These are phyloP conservation scores for Acidomyces sp. DNA, from an alignment of 495 filamentous ascomycete genomes.

Conservation along the genomic window DNA sequence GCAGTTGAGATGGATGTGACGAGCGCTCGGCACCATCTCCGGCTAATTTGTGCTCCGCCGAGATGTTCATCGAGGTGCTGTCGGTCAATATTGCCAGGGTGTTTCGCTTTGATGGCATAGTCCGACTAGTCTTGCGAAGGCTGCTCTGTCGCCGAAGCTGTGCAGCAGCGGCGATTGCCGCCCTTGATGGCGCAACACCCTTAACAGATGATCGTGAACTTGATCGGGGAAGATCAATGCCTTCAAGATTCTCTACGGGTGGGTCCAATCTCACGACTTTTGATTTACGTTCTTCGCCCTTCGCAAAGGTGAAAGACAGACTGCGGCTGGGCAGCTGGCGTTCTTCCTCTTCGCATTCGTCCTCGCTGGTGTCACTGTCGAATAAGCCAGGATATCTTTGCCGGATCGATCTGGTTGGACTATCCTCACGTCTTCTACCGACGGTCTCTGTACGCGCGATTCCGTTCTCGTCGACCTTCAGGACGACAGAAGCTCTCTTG, in stretches of 20 bases:
- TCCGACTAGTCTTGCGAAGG: conserved; percentile 4
- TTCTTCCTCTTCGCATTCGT: conserved; percentile 23
- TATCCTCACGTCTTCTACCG: conserved; percentile 13
- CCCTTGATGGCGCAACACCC: conserved; percentile 14
- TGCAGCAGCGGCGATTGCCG: conserved; percentile 15
- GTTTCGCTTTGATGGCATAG: not conserved
- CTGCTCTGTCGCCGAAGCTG: conserved; percentile 15
- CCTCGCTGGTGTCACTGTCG: conserved; percentile 24
- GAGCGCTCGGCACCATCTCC: not conserved
- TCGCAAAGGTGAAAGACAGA: conserved; percentile 25
- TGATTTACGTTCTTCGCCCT: conserved; percentile 16
- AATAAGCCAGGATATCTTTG: conserved; percentile 25
- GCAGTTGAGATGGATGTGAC: not conserved
- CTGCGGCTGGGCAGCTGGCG: conserved; percentile 20
- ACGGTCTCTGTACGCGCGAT: conserved; percentile 28
- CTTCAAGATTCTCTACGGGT: conserved; percentile 22
- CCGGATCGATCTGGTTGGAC: conserved; percentile 19
- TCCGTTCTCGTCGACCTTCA: conserved; percentile 28
- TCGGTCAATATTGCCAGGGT: conserved; percentile 7
- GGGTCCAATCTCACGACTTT: conserved; percentile 26
- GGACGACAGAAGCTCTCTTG: conserved; percentile 23
- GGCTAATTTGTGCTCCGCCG: not conserved
- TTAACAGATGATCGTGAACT: conserved; percentile 21
- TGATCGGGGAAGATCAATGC: conserved; percentile 21
- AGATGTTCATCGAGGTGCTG: conserved; percentile 12